A percentile compares a stretch with the other conserved stretches of the same genome.
Conservation (phyloP, 176 grass and related monocot species). For the Zoysia pacifica region DNA sequence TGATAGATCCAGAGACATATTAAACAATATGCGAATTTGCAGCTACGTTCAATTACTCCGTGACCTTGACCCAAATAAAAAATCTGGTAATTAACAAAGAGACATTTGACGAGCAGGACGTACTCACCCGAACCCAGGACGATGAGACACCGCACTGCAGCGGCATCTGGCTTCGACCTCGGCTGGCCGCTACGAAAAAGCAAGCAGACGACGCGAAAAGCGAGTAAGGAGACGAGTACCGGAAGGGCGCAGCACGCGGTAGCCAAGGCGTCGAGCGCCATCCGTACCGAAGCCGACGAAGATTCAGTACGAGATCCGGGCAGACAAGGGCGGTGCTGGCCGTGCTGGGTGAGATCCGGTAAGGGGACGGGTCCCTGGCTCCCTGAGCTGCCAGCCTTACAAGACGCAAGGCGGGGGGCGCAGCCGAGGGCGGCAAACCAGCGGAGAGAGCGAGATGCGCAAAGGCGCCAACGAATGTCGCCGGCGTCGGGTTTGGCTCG, state of each 20-base stretch:
- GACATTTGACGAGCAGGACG: not conserved
- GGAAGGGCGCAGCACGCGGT: constrained; percentile 23
- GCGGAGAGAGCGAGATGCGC: not conserved
- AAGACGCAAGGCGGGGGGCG: not conserved
- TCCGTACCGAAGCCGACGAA: not conserved
- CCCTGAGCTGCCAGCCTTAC: not conserved
- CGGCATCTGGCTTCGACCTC: not conserved
- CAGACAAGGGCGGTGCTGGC: not conserved
- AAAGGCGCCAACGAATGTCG: too few species aligned
- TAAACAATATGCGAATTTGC: not conserved
- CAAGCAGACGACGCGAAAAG: constrained; percentile 48
- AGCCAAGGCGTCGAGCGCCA: constrained; percentile 19
- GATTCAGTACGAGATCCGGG: not conserved
- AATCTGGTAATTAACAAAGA: not conserved
- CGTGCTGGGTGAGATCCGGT: not conserved
- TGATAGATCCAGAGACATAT: not conserved
- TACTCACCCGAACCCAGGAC: constrained; percentile 64
- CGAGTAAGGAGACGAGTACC: constrained; percentile 49
- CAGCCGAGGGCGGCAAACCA: too few species aligned
- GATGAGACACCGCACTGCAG: constrained; percentile 50
- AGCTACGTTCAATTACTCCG: not conserved
- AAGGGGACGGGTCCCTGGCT: not conserved
- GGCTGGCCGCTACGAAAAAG: constrained; percentile 47
- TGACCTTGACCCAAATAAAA: not conserved
- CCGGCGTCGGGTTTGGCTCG: too few species aligned